These are phyloP conservation scores for Imleria badia DNA, from an alignment of 768 basidiomycete species.

Conservation along the genomic window DNA sequence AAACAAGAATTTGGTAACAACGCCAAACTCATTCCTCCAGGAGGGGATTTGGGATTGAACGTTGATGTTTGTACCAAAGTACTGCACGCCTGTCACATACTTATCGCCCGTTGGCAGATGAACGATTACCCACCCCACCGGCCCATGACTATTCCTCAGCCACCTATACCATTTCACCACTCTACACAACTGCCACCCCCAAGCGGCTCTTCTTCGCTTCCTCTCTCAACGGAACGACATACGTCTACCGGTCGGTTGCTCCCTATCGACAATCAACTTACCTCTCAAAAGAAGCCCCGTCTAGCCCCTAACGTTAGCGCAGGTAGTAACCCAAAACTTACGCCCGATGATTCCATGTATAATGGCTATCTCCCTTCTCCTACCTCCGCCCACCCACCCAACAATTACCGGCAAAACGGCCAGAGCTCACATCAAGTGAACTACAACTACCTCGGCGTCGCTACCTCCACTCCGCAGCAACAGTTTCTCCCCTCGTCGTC, in stretches of 20 bases:
- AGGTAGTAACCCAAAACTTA: conserved; percentile 26
- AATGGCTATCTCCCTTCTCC: conserved; percentile 33
- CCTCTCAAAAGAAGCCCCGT: conserved; percentile 32
- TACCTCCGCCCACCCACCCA: conserved; percentile 27
- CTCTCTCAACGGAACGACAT: conserved; percentile 35
- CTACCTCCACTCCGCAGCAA: conserved; percentile 21
- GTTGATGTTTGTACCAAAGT: conserved; percentile 23
- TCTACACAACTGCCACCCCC: conserved; percentile 25
- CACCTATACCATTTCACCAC: conserved; percentile 32
- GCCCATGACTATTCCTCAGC: conserved; percentile 34
- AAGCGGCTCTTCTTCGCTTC: conserved; percentile 27
- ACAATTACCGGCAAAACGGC: conserved; percentile 30
- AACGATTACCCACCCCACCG: conserved; percentile 30
- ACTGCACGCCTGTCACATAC: not conserved
- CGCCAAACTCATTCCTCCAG: conserved; percentile 18
- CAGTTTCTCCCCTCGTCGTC: conserved; percentile 23
- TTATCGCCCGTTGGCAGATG: conserved; percentile 19
- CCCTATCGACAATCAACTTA: conserved; percentile 24
- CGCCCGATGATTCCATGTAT: conserved; percentile 31
- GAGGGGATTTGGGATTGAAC: conserved; percentile 21
- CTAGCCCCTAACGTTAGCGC: conserved; percentile 23
- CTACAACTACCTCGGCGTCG: conserved; percentile 26
- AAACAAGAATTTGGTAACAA: conserved; percentile 29
- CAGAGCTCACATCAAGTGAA: conserved; percentile 26
- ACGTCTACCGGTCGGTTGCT: conserved; percentile 33